Base-by-base conservation (phyloP, 2,329 filamentous ascomycete genomes). In the Niveomyces coronatus region DNA sequence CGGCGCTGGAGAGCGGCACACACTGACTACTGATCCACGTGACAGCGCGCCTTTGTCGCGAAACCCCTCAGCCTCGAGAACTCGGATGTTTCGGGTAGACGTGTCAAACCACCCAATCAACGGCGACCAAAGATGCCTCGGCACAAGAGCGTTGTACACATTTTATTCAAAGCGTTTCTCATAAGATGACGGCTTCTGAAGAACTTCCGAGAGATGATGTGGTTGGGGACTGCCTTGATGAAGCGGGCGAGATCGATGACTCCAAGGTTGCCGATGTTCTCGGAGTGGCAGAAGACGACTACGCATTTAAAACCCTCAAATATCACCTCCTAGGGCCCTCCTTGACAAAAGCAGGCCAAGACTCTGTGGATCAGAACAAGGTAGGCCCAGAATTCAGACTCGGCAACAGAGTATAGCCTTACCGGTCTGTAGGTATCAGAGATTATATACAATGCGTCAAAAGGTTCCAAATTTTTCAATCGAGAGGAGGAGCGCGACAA, bases 391-490 rank as follows among this genome's bases (percentile, higher is more conserved):
- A 5, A n/a, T 9, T 9, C 13, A 0, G 23, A 28, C 8, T 17
- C 3, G 27, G 18, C 18, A 19, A 5, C 30, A 17, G 9, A 16
- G 7, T 10, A 18, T 22, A 10, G 7, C 13, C 13, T 14, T 14
- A 29, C 16, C 19, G 9, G 13, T 22, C 7, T 17, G 10, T 35
- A 82, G 78, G 87, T 98, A 35, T 93, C 88, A 3, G 88, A 96
- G 50, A 81, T 96, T 49, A 98, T 98, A 43, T 96, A 95, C 63
- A 86, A 94, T 57, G 87, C 88, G 9, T 95, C 87, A 13, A 95
- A 93, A 56, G 91, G 91, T 33, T 94, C 86, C 48, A 95, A 94
- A 57, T 98, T 82, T 64, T 98, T 96, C 70, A 85, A 82, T 49
- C 85, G 88, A 43, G 91, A 98, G 58, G 82, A 94, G 55, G 71